Base-by-base conservation (phyloP, 1,139 yeast species). In the Geotrichum europaeum region DNA sequence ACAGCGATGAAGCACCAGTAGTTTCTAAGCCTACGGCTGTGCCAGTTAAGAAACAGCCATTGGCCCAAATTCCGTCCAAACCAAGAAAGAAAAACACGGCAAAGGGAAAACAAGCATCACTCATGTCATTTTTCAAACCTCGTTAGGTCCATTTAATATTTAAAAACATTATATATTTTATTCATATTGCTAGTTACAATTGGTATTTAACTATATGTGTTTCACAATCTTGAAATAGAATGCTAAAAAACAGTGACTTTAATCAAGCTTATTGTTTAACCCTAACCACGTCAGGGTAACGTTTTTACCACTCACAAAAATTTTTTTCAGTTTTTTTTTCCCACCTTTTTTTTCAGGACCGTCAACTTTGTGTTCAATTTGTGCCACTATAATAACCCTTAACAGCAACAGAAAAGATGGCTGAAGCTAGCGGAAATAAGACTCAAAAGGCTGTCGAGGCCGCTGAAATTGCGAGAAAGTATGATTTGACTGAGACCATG, bases 401-500 rank as follows among this genome's bases (percentile, higher is more conserved):
- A 3, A n/a, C 6, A 40, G 47, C 47, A 40, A 40, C 47, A 40
- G 20, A 40, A 40, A 40, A 22, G 20, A 40, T 40, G 47, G 47
- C 47, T 40, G 47, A 40, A n/a, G 47, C 47, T 40, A 40, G 47
- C 47, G 47, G 47, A 40, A 40, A 40, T 10, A 40, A 40, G 47
- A 40, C 47, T 40, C 47, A 40, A 40, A 40, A 40, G 47, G 47
- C 47, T 40, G 47, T 40, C 18, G 58, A 62, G 52, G 56, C 64
- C 50, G 55, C 55, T 40, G 64, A 55, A 15, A 59, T 62, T 43
- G 64, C 64, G 12, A 51, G 62, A 51, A 66, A 67, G 62, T 80
- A 80, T 70, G 86, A 83, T 66, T 73, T 84, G 67, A 81, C 85
- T 15, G 75, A 76, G 60, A 79, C 79, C 70, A 72, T 83, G 65